These are phyloP conservation scores for Skeletonema menzelii DNA, from an alignment of 108 stramenopile genomes.

Conservation along the genomic window DNA sequence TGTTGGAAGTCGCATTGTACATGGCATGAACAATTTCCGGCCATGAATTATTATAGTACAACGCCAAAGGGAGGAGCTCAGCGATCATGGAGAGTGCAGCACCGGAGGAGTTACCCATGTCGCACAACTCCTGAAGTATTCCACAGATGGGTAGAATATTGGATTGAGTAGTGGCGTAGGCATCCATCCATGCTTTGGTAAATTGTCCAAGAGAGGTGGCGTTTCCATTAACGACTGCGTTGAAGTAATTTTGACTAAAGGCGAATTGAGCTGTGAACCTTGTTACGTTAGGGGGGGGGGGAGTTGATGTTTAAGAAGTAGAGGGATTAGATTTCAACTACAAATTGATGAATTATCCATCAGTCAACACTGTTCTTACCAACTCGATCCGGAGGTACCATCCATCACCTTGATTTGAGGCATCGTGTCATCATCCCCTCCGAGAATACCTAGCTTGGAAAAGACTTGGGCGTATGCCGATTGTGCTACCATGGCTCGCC, in stretches of 20 bases:
- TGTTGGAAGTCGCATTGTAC: not conserved
- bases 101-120: not conserved
- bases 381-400: not conserved
- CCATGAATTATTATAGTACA: not conserved
- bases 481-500: conserved; percentile 7
- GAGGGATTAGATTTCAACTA: too few relatives aligned
- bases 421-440: not conserved
- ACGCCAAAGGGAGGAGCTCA: not conserved
- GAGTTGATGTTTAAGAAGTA: too few relatives aligned
- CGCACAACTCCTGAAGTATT: not conserved
- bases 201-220: conserved; percentile 6
- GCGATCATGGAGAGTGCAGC: not conserved
- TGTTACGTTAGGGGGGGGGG: too few relatives aligned
- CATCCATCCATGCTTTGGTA: conserved; percentile 7
- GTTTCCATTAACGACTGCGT: not conserved
- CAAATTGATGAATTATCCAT: too few relatives aligned
- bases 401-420: conserved; percentile 3
- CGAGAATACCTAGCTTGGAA: conserved; percentile 4
- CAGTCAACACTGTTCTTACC: too few relatives aligned
- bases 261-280: conserved; percentile 3
- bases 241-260: not conserved
- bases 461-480: conserved; percentile 7
- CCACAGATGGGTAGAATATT: not conserved
- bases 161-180: conserved; percentile 1
- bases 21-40: not conserved